Evolutionary conservation across 768 basidiomycete genomes (phyloP), one percentile per base, ranked within the genome.

Genomic region (Tulasnella calospora): DNA sequence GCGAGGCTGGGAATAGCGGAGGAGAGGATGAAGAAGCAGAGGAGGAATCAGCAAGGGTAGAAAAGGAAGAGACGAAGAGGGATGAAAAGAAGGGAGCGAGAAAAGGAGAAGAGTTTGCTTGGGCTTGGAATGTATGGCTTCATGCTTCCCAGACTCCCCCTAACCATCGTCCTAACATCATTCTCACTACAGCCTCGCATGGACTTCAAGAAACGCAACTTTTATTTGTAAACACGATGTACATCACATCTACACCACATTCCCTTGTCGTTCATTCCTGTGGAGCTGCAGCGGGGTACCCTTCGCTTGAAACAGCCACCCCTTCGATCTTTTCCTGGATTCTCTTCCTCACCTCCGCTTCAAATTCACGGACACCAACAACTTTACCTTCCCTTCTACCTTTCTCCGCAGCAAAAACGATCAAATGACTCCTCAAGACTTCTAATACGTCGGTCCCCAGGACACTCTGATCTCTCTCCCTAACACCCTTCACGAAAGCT

Each of bases 331-430:
- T 72, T 35, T 46, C 71, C 27, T 36, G 73, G 35, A 61, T 33
- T 19, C 61, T 10, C 55, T 57, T 57, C 51, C 33, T 61, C 70
- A 80, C 61, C n/a, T 79, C 71, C 13, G 44, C 79, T 84, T 92
- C 92, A 82, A 92, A 94, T 81, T 89, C 87, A 23, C 82, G 86
- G 81, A 90, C 93, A 82, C 94, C 88, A 0, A 96, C 88, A 15
- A 95, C 90, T 13, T 82, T 86, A 19, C 91, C 93, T 80, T 92
- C 88, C 78, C 83, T 87, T 80, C 94, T 86, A 80, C 93, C 92
- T 79, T 88, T 86, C 86, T 96, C 94, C 51, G 94, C 94, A 77
- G 95, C 95, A 85, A 96, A 96, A 44, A 95, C 93, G 1, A 92
- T 90, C 81, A 96, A 82, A 84, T 95, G 94, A 80, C 91, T 92